A percentile compares a stretch with the other conserved stretches of the same genome.
phyloP scores from a whole-genome alignment of 495 filamentous ascomycete species.

The Xanthoparmelia taractica region DNA sequence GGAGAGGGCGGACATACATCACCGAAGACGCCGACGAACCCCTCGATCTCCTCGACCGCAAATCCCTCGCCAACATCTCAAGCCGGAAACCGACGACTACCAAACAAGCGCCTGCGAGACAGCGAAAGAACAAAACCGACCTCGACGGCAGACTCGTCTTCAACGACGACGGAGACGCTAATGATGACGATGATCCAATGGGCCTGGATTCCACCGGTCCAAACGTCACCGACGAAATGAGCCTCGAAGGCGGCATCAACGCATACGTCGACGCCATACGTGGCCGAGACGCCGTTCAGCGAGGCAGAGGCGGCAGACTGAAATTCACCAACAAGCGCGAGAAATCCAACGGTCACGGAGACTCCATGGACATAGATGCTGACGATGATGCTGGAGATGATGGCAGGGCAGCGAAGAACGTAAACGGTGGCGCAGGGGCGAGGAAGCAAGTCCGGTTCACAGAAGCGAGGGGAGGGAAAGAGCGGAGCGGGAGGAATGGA shows the following conservation, averaged over 20 bases:
- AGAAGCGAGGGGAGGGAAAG: slow-evolving; percentile 45
- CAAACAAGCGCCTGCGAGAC: slow-evolving; percentile 36
- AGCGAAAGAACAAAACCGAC: slow-evolving; percentile 52
- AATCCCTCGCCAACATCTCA: slow-evolving; percentile 86
- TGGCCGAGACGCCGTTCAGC: slow-evolving; percentile 70
- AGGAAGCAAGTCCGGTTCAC: slow-evolving; percentile 30
- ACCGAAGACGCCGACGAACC: slow-evolving; percentile 89
- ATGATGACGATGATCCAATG: slow-evolving; percentile 38
- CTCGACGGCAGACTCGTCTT: slow-evolving; percentile 85
- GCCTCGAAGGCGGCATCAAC: slow-evolving; percentile 58
- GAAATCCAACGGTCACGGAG: slow-evolving; percentile 65
- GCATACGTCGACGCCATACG: slow-evolving; percentile 89
- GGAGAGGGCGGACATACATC: slow-evolving; percentile 68
- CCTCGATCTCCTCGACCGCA: slow-evolving; percentile 81
- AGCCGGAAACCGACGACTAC: slow-evolving; percentile 65
- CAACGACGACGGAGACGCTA: slow-evolving; percentile 45
- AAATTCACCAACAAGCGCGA: slow-evolving; percentile 70
- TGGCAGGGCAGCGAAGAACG: slow-evolving; percentile 27
- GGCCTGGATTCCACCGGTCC: slow-evolving; percentile 13
- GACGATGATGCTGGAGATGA: slow-evolving; percentile 22
- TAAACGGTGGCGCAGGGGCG: slow-evolving; percentile 37
- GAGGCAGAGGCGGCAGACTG: slow-evolving; percentile 75
- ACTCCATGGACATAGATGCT: slow-evolving; percentile 40
- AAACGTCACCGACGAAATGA: slow-evolving; percentile 25
- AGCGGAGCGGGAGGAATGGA: slow-evolving; percentile 30